Evolutionary conservation across 352 stramenopile species (phyloP).

Genomic region (Thalassiosira sp.): DNA sequence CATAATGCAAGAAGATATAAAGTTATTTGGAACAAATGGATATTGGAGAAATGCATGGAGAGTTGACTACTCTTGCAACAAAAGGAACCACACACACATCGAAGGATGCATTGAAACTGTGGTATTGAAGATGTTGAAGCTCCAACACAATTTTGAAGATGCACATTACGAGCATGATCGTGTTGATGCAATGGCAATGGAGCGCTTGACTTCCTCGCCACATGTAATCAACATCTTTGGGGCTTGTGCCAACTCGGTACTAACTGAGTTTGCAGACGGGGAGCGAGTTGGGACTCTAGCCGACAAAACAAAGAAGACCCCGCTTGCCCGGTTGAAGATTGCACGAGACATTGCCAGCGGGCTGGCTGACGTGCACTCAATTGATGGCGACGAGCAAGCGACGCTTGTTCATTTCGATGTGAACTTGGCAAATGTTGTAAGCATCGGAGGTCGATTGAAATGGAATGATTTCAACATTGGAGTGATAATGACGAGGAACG

Average conservation of each 20-base stretch:
- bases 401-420: constrained; percentile 71
- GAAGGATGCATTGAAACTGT: constrained; percentile 31
- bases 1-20: constrained; percentile 25
- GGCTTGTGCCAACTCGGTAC: constrained; percentile 69
- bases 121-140: constrained; percentile 74
- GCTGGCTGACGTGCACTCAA: constrained; percentile 69
- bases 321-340: constrained; percentile 56
- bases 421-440: constrained; percentile 68
- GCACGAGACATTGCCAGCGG: constrained; percentile 68
- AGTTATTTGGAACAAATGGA: constrained; percentile 63
- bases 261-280: constrained; percentile 72
- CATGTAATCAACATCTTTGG: constrained; percentile 78
- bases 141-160: constrained; percentile 74
- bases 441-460: constrained; percentile 57
- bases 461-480: constrained; percentile 82
- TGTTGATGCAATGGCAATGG: constrained; percentile 74
- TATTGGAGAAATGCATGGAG: constrained; percentile 67
- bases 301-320: constrained; percentile 62
- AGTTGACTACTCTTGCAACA: constrained; percentile 43
- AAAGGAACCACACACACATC: constrained; percentile 9
- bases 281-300: constrained; percentile 45
- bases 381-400: constrained; percentile 58
- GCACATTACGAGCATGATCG: constrained; percentile 72
- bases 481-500: constrained; percentile 68
- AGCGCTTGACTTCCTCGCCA: constrained; percentile 70